Conservation (phyloP, 1,284 basidiomycete species). For the Trametes sp. region DNA sequence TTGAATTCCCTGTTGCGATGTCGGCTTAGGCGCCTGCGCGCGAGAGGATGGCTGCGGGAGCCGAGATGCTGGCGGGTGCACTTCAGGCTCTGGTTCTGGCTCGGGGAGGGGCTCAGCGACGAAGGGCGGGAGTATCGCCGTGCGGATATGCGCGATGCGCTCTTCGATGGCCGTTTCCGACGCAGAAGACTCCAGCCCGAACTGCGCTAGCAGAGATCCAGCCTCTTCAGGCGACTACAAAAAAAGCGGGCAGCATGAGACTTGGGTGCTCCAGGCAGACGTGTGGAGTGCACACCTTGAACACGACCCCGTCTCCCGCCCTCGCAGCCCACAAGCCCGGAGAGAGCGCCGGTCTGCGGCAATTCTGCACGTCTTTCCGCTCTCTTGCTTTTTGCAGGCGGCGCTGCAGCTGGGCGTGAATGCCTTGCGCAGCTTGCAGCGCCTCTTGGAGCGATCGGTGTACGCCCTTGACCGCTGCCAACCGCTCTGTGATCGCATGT, state of each 20-base stretch:
- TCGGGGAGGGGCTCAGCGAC: slow-evolving; percentile 18
- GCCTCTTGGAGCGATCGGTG: slow-evolving; percentile 27
- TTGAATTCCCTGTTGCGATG: neutral
- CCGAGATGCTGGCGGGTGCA: slow-evolving; percentile 14
- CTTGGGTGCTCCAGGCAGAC: neutral
- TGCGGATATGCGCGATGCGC: slow-evolving; percentile 36
- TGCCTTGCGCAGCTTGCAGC: slow-evolving; percentile 19
- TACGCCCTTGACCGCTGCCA: slow-evolving; percentile 23
- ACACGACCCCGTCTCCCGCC: slow-evolving; percentile 5
- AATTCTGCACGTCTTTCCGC: neutral
- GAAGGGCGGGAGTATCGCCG: slow-evolving; percentile 30
- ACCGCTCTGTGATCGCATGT: slow-evolving; percentile 28
- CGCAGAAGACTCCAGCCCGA: slow-evolving; percentile 12
- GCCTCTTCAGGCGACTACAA: slow-evolving; percentile 10
- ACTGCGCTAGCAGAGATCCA: slow-evolving; percentile 3
- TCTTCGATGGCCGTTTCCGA: slow-evolving; percentile 31
- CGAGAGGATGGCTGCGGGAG: slow-evolving; percentile 25
- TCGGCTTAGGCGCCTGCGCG: neutral
- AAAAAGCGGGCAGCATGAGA: neutral
- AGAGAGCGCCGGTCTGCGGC: slow-evolving; percentile 8
- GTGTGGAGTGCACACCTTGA: slow-evolving; percentile 10
- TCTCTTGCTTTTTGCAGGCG: slow-evolving; percentile 15
- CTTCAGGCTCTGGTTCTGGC: slow-evolving; percentile 17
- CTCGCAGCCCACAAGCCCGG: slow-evolving; percentile 22
- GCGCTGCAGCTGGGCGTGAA: slow-evolving; percentile 22